A percentile compares a stretch with the other conserved stretches of the same genome.
Conservation (phyloP, 1,139 yeast species). For the Yarrowia galli region DNA sequence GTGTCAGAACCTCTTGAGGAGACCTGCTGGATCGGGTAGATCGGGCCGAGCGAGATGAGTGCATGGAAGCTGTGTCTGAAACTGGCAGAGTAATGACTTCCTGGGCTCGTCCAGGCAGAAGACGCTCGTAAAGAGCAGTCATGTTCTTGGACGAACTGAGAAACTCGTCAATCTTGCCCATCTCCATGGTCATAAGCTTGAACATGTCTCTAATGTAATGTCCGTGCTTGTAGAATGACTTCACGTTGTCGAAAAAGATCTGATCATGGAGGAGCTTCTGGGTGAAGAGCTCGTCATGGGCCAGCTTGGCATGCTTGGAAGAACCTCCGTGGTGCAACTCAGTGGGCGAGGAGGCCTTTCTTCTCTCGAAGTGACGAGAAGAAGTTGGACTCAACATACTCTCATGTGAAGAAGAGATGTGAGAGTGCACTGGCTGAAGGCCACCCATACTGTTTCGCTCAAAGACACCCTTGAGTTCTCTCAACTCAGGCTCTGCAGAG, state of each 20-base stretch:
- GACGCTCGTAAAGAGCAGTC: slow-evolving; percentile 1
- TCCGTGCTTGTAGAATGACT: slow-evolving; percentile 28
- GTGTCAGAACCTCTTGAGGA: not conserved
- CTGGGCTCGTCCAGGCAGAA: slow-evolving; percentile 27
- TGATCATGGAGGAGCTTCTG: slow-evolving; percentile 32
- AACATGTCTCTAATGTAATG: slow-evolving; percentile 34
- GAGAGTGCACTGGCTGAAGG: not conserved
- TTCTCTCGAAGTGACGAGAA: slow-evolving; percentile 10
- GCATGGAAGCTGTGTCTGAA: slow-evolving; percentile 15
- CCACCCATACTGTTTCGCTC: slow-evolving; percentile 10
- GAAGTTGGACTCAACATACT: slow-evolving; percentile 17
- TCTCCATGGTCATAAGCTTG: slow-evolving; percentile 23
- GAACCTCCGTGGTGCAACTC: slow-evolving; percentile 23
- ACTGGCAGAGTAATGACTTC: slow-evolving; percentile 19
- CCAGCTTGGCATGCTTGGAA: slow-evolving; percentile 21
- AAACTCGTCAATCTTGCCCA: slow-evolving; percentile 22
- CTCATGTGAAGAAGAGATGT: not conserved
- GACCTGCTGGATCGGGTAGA: not conserved
- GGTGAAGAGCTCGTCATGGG: slow-evolving; percentile 32
- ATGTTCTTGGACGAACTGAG: slow-evolving; percentile 15
- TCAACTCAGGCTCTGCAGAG: slow-evolving; percentile 25
- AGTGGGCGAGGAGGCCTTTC: slow-evolving; percentile 18
- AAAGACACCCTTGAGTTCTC: slow-evolving; percentile 30
- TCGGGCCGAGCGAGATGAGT: slow-evolving; percentile 3
- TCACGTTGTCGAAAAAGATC: slow-evolving; percentile 17